Conservation (phyloP, 75 land plant species). For the Adiantum capillusveneris region DNA sequence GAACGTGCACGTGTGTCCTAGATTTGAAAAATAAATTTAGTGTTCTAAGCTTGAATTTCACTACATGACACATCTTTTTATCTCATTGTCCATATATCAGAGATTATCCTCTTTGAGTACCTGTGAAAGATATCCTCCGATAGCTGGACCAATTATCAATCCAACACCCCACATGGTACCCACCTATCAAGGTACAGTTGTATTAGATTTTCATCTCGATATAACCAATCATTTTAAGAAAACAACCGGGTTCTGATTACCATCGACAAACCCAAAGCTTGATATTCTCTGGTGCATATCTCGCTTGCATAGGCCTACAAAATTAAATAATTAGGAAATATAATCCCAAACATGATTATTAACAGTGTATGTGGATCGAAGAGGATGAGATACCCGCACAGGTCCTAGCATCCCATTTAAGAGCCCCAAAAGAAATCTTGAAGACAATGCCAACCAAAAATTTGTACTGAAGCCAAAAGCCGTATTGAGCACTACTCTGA, state of each 20-base stretch:
- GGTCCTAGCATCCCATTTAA: slow-evolving; percentile 39
- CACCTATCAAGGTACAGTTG: slow-evolving; percentile 9
- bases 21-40: too few relatives aligned
- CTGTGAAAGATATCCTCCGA: slow-evolving; percentile 30
- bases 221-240: background rate
- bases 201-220: background rate
- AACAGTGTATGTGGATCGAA: too few relatives aligned
- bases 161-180: slow-evolving; percentile 31
- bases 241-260: slow-evolving; percentile 2
- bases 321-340: background rate
- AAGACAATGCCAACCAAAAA: slow-evolving; percentile 73
- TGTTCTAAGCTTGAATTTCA: too few relatives aligned
- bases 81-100: too few relatives aligned
- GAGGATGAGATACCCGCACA: slow-evolving; percentile 12
- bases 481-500: slow-evolving; percentile 66
- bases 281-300: slow-evolving; percentile 20
- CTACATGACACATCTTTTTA: too few relatives aligned
- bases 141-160: slow-evolving; percentile 30
- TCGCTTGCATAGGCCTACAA: slow-evolving; percentile 30
- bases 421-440: slow-evolving; percentile 65
- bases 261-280: slow-evolving; percentile 23
- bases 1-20: too few relatives aligned
- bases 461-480: slow-evolving; percentile 65
- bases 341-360: too few relatives aligned
- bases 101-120: slow-evolving; percentile 8